Evolutionary conservation across 169 alveolate genomes (phyloP).

Genomic region (Ichthyophthirius multifiliis): DNA sequence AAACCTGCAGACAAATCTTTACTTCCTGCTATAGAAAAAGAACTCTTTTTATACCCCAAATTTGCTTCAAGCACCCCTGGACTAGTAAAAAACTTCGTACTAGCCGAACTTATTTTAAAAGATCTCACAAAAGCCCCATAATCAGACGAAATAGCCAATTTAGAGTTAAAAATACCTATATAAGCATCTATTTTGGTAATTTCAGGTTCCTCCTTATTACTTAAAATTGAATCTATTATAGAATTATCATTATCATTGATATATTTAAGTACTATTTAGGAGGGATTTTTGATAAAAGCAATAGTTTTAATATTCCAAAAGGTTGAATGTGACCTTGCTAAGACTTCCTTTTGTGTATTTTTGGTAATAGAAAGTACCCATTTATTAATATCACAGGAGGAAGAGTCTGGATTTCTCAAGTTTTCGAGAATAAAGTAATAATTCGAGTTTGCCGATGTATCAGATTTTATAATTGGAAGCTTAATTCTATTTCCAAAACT

Average conservation of each 20-base stretch:
- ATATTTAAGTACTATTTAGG: slow-evolving; percentile 8
- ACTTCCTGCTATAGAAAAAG: neutral
- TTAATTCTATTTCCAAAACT: slow-evolving; percentile 35
- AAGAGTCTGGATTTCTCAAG: slow-evolving; percentile 23
- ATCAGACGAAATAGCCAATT: slow-evolving; percentile 11
- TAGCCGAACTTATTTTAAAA: neutral
- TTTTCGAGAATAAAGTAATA: slow-evolving; percentile 12
- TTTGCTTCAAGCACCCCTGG: slow-evolving; percentile 1
- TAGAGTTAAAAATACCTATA: slow-evolving; percentile 1
- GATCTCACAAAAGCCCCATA: slow-evolving; percentile 22
- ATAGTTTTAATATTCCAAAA: slow-evolving; percentile 6
- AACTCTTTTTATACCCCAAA: slow-evolving; percentile 4
- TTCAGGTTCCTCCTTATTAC: too few species aligned
- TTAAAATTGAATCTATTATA: too few species aligned
- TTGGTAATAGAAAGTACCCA: slow-evolving; percentile 5
- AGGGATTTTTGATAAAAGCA: slow-evolving; percentile 18
- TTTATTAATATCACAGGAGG: slow-evolving; percentile 9
- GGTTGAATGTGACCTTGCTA: slow-evolving; percentile 12
- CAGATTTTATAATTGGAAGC: neutral
- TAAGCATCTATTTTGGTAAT: neutral
- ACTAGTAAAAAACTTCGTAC: neutral
- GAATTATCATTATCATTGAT: neutral
- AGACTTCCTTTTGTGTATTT: neutral
- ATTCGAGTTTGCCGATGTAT: neutral
- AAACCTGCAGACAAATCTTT: neutral